phyloP scores from a whole-genome alignment of 108 stramenopile species.

The Nitzschia palea region DNA sequence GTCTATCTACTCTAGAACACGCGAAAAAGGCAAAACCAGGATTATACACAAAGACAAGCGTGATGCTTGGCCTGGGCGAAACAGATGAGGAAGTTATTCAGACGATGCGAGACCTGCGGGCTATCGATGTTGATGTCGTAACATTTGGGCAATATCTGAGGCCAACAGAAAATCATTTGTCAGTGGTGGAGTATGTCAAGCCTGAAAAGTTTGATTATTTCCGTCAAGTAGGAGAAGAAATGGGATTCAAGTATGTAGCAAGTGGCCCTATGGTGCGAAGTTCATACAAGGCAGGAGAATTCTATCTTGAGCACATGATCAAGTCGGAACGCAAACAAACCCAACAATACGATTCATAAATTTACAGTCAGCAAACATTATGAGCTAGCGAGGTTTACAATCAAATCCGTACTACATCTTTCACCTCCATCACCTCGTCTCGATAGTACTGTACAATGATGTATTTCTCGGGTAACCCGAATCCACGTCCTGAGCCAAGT shows the following conservation, averaged over 20 bases:
- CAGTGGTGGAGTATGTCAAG: constrained; percentile 94
- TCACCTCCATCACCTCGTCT: background rate
- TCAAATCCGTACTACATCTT: too few relatives aligned
- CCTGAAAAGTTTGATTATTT: constrained; percentile 94
- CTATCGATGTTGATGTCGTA: constrained; percentile 92
- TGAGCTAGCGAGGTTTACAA: too few relatives aligned
- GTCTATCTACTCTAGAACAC: constrained; percentile 80
- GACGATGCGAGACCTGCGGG: constrained; percentile 94
- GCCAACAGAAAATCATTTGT: constrained; percentile 94
- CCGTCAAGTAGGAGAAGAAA: constrained; percentile 72
- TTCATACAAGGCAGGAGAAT: constrained; percentile 97
- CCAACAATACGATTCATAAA: background rate
- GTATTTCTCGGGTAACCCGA: background rate
- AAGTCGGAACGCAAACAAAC: constrained; percentile 64
- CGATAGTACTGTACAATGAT: background rate
- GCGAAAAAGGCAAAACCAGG: constrained; percentile 82
- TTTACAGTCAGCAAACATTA: too few relatives aligned
- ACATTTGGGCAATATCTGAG: constrained; percentile 98
- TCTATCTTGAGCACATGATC: constrained; percentile 92
- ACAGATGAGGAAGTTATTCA: constrained; percentile 94
- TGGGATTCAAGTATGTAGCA: constrained; percentile 99
- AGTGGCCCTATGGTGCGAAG: constrained; percentile 97
- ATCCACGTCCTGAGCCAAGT: constrained; percentile 11
- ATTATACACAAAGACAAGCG: constrained; percentile 93
- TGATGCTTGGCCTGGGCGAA: constrained; percentile 99